Evolutionary conservation across 257 asterid species (phyloP).

Genomic region (Solanum arcanum): DNA sequence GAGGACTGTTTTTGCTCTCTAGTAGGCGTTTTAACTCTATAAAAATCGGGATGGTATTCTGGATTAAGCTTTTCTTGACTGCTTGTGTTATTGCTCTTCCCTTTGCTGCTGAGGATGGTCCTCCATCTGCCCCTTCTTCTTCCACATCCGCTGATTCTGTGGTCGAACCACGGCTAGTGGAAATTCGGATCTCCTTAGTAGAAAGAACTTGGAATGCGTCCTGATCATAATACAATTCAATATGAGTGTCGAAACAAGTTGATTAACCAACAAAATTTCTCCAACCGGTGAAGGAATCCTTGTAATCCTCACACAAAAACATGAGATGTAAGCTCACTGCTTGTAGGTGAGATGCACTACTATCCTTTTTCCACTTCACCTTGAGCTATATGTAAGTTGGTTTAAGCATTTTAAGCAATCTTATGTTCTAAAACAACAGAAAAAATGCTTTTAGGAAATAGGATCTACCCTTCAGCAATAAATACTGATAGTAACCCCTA

Average conservation of each 20-base stretch:
- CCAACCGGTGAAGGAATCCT: neutral
- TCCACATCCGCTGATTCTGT: slow-evolving; percentile 51
- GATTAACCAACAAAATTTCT: neutral
- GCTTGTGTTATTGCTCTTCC: slow-evolving; percentile 81
- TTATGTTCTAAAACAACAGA: neutral
- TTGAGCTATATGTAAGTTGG: neutral
- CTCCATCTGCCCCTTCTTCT: slow-evolving; percentile 54
- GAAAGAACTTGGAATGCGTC: slow-evolving; percentile 79
- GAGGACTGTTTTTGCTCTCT: slow-evolving; percentile 79
- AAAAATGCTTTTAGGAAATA: neutral
- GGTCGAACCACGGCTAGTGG: slow-evolving; percentile 45
- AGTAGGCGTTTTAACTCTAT: slow-evolving; percentile 78
- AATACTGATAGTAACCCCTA: neutral
- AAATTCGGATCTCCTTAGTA: slow-evolving; percentile 78
- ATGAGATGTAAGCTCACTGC: neutral
- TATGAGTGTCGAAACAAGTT: neutral
- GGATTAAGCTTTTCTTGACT: slow-evolving; percentile 75
- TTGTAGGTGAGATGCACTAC: neutral
- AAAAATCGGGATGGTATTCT: slow-evolving; percentile 85
- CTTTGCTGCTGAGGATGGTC: slow-evolving; percentile 28
- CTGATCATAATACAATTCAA: slow-evolving; percentile 18
- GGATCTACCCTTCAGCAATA: neutral
- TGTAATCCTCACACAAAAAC: neutral
- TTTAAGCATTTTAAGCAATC: neutral
- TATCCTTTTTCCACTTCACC: neutral